phyloP scores from a whole-genome alignment of 768 basidiomycete species.

The Lepiota brunneoincarnata region DNA sequence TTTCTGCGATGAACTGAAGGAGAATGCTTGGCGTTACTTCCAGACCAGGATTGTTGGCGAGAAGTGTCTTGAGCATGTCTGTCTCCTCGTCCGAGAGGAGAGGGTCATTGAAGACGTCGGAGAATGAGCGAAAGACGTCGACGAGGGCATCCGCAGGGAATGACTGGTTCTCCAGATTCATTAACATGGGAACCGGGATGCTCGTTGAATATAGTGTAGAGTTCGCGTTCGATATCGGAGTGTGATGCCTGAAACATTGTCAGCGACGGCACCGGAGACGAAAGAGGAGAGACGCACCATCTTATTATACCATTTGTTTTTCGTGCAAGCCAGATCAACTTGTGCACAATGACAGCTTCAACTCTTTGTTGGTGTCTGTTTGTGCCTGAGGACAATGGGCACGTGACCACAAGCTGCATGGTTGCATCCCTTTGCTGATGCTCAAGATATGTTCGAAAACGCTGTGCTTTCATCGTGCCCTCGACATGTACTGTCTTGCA shows the following conservation, averaged over 20 bases:
- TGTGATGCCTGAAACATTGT: slow-evolving; percentile 7
- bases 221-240: slow-evolving; percentile 63
- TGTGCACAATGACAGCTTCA: too few relatives aligned
- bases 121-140: slow-evolving; percentile 66
- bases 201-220: slow-evolving; percentile 62
- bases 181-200: slow-evolving; percentile 61
- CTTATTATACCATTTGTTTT: neutral
- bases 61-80: slow-evolving; percentile 52
- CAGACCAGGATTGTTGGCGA: slow-evolving; percentile 58
- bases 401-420: too few relatives aligned
- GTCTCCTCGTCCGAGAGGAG: slow-evolving; percentile 67
- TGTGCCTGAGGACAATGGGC: too few relatives aligned
- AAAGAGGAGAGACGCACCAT: neutral
- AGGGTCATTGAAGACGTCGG: slow-evolving; percentile 50
- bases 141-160: slow-evolving; percentile 72
- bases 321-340: neutral
- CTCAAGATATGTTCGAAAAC: too few relatives aligned
- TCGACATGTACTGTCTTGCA: too few relatives aligned
- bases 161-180: slow-evolving; percentile 56
- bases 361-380: too few relatives aligned
- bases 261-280: neutral
- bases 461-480: too few relatives aligned
- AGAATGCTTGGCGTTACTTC: slow-evolving; percentile 68
- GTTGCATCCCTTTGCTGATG: too few relatives aligned
- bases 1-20: slow-evolving; percentile 61